Evolutionary conservation across 176 grass and related monocot genomes (phyloP), one percentile per base, ranked within the genome.

Genomic region (Areca catechu): DNA sequence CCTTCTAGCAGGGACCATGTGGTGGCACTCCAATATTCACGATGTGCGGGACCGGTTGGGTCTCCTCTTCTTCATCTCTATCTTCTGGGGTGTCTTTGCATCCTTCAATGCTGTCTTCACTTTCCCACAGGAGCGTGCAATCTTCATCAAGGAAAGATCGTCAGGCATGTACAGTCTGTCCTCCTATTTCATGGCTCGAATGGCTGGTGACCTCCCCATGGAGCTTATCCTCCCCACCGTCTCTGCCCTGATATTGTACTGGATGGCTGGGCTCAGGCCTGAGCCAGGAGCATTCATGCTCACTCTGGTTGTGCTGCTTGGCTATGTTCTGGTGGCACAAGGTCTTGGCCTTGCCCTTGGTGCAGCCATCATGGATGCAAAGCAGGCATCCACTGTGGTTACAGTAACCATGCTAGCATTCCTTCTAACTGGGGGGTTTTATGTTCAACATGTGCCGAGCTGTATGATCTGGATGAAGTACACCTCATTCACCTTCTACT

Each of bases 21-120:
- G 94, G 94, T 98, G 89, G 87, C 94, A 78, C 1, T 98, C 94
- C 7, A 83, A 72, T 61, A 60, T 83, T 18, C 2, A 18, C 5
- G 74, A 65, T 25, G 76, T 89, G 25, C 63, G 71, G 24, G 94
- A 98, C 75, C 79, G 94, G 3, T 76, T 98, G 15, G 94, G 94
- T 6, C 88, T 98, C 5, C 88, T 98, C 79, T 98, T 98, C 74
- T 98, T 98, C 88, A 65, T 98, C 48, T 80, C 88, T 81, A 98
- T 98, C 76, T 98, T 98, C 76, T 98, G 94, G 94, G 94, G 94
- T 4, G 94, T 98, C 34, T 98, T 93, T 74, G 79, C 94, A 21
- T 93, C 88, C 61, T 98, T 98, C 84, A 98, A 98, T 72, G 70
- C 84, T 19, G 94, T 98, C 0, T 98, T 98, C 76, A 81, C 94